Percentiles rank a stretch among this genome's conserved stretches.
Evolutionary conservation across 106 monocot species (phyloP).

Genomic region (Allium fistulosum): DNA sequence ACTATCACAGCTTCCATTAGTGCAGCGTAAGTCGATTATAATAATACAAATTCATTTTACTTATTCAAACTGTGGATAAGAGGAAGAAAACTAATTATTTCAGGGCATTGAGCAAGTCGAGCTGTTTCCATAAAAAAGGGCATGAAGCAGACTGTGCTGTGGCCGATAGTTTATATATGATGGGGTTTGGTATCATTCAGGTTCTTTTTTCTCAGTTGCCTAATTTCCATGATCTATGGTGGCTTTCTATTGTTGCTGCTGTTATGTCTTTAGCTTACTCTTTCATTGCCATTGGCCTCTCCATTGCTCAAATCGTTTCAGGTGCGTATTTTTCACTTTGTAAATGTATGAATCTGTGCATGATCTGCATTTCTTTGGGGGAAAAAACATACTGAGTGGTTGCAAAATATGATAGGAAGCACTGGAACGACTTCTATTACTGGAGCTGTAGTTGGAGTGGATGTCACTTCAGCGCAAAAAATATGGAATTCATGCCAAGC

Average conservation of each 20-base stretch:
- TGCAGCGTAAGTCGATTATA: conserved; percentile 35
- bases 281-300: conserved; percentile 27
- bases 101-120: conserved; percentile 32
- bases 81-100: background rate
- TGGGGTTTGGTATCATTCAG: conserved; percentile 36
- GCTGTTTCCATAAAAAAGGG: conserved; percentile 41
- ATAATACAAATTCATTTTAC: background rate
- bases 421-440: conserved; percentile 15
- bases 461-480: conserved; percentile 12
- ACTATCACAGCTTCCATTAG: conserved; percentile 67
- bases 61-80: background rate
- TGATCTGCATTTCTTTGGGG: no score
- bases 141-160: conserved; percentile 29
- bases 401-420: conserved; percentile 12
- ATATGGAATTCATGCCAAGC: conserved; percentile 37
- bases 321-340: conserved; percentile 6
- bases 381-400: background rate
- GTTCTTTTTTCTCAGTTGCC: conserved; percentile 41
- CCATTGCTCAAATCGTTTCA: conserved; percentile 15
- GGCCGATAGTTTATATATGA: conserved; percentile 25
- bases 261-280: conserved; percentile 46
- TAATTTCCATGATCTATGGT: conserved; percentile 38
- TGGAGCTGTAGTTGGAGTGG: conserved; percentile 17
- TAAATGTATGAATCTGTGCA: background rate
- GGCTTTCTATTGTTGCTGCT: conserved; percentile 37